Conservation (phyloP, 2,329 filamentous ascomycete genomes). For the Beauveria varroae region DNA sequence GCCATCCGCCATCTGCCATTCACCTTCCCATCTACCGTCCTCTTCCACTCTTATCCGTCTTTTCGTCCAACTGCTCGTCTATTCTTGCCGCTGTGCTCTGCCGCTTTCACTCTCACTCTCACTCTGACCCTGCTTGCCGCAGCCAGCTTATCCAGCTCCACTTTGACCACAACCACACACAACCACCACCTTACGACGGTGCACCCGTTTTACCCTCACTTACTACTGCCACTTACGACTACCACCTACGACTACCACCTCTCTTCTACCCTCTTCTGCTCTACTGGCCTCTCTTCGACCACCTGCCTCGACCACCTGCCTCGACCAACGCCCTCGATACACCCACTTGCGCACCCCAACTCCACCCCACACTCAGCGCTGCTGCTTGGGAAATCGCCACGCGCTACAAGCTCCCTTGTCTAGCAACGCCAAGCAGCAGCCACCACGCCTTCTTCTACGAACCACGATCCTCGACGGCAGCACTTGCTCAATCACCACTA, state of each 20-base stretch:
- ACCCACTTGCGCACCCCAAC: too few relatives aligned
- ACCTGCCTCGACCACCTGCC: not conserved
- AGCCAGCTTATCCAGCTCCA: not conserved
- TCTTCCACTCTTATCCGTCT: not conserved
- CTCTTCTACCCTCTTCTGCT: not conserved
- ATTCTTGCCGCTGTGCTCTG: not conserved
- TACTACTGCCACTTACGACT: not conserved
- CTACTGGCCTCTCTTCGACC: not conserved
- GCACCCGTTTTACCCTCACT: not conserved
- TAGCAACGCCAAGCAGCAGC: slow-evolving; percentile 3
- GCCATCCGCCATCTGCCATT: not conserved
- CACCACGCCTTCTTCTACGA: not conserved
- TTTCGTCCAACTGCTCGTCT: not conserved
- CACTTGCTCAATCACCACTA: not conserved
- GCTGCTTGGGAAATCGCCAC: slow-evolving; percentile 1
- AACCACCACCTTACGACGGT: not conserved
- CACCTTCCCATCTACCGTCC: too few relatives aligned
- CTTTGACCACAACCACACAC: not conserved
- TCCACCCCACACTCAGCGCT: not conserved
- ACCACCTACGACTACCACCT: not conserved
- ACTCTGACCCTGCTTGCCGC: not conserved
- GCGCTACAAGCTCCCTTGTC: not conserved
- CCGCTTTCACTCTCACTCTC: not conserved
- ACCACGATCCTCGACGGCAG: not conserved
- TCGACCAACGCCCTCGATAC: not conserved